phyloP scores from a whole-genome alignment of 2,329 filamentous ascomycete genomes.

The Pseudogymnoascus sp. region DNA sequence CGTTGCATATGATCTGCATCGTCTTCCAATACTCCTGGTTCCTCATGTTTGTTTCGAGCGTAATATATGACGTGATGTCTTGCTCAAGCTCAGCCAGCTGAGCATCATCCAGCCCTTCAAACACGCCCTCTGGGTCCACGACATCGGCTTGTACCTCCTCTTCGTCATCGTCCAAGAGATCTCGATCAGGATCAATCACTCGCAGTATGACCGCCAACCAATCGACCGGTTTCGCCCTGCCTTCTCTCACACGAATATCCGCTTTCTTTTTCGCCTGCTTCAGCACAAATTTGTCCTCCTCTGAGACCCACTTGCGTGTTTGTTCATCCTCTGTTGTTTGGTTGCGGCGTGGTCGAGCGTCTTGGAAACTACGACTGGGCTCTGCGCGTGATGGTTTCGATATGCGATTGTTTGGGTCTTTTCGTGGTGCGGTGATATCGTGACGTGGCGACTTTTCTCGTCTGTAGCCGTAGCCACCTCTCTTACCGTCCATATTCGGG shows the following conservation, averaged over 20 bases:
- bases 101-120: slow-evolving; percentile 59
- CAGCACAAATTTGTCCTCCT: slow-evolving; percentile 92
- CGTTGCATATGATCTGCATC: slow-evolving; percentile 73
- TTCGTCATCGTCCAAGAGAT: slow-evolving; percentile 79
- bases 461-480: slow-evolving; percentile 10
- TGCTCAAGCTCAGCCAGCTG: slow-evolving; percentile 69
- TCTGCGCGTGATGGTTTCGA: slow-evolving; percentile 37
- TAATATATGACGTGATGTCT: slow-evolving; percentile 72
- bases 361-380: slow-evolving; percentile 20
- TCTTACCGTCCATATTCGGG: slow-evolving; percentile 3
- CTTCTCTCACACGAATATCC: slow-evolving; percentile 84
- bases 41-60: slow-evolving; percentile 65
- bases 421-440: slow-evolving; percentile 47
- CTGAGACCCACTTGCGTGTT: slow-evolving; percentile 75
- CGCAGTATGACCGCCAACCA: slow-evolving; percentile 85
- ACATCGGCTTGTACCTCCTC: slow-evolving; percentile 64
- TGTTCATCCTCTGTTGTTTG: slow-evolving; percentile 54
- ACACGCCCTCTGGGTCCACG: slow-evolving; percentile 69
- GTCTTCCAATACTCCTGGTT: slow-evolving; percentile 92
- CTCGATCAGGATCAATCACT: slow-evolving; percentile 75
- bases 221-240: slow-evolving; percentile 85
- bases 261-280: slow-evolving; percentile 98
- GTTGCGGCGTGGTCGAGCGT: slow-evolving; percentile 23
- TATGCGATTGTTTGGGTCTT: slow-evolving; percentile 47
- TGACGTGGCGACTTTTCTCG: slow-evolving; percentile 31